Evolutionary conservation across 2,329 filamentous ascomycete genomes (phyloP).

Genomic region (Leptographium procerum): DNA sequence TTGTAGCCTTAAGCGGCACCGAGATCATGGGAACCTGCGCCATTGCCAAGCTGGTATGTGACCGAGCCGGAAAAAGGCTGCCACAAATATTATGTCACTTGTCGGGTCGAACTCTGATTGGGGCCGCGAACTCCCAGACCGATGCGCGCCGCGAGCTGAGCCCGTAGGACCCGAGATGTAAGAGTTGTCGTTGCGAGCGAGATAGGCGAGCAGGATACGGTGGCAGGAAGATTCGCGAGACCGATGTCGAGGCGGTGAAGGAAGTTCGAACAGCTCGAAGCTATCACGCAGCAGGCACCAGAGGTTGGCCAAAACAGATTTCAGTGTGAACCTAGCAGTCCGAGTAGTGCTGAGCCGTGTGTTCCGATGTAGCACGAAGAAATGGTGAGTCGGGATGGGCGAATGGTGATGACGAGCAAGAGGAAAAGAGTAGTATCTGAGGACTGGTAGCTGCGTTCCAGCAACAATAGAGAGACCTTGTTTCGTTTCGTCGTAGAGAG

Average conservation of each 20-base stretch:
- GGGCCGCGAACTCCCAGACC: background rate
- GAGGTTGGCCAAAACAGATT: background rate
- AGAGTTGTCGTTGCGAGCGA: background rate
- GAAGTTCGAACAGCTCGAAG: background rate
- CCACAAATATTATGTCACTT: background rate
- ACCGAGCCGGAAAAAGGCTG: background rate
- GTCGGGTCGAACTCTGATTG: background rate
- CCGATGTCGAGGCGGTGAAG: background rate
- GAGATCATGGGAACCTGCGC: constrained; percentile 91
- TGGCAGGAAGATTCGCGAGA: background rate
- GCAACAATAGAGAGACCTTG: background rate
- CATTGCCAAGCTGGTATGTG: constrained; percentile 34
- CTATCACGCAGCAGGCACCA: background rate
- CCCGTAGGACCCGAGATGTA: background rate
- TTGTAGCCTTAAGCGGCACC: constrained; percentile 82
- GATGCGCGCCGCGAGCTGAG: constrained; percentile 1
- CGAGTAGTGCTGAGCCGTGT: background rate
- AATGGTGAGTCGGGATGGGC: background rate
- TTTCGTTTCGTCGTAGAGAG: background rate
- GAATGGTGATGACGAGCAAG: background rate
- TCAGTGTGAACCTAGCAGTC: no score
- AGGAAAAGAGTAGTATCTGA: background rate
- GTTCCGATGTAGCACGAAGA: background rate
- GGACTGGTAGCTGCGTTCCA: background rate
- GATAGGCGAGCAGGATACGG: background rate